Conservation (phyloP, 1,284 basidiomycete genomes). For the Ganoderma resinaceum region DNA sequence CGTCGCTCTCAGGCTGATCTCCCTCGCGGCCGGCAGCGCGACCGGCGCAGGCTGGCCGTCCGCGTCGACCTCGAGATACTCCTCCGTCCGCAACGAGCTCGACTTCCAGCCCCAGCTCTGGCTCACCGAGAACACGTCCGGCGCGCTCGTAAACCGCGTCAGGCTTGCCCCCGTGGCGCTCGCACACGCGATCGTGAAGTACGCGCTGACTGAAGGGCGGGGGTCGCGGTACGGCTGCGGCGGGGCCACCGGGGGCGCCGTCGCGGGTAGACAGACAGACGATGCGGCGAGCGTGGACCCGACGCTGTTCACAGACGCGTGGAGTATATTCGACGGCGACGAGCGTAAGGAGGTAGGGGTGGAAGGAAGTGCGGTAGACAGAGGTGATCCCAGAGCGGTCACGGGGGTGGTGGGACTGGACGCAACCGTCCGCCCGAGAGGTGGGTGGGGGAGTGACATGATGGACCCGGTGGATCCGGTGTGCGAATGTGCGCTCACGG, state of each 20-base stretch:
- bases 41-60: slow-evolving; percentile 40
- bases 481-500: slow-evolving; percentile 7
- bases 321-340: slow-evolving; percentile 19
- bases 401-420: slow-evolving; percentile 24
- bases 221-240: slow-evolving; percentile 78
- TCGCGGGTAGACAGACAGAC: slow-evolving; percentile 47
- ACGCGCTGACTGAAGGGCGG: slow-evolving; percentile 70
- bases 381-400: slow-evolving; percentile 18
- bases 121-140: slow-evolving; percentile 83
- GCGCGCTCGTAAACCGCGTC: slow-evolving; percentile 86
- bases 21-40: slow-evolving; percentile 45
- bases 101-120: slow-evolving; percentile 88
- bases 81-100: slow-evolving; percentile 66
- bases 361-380: slow-evolving; percentile 28
- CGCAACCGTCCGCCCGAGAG: slow-evolving; percentile 47
- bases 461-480: neutral
- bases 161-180: slow-evolving; percentile 83
- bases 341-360: slow-evolving; percentile 22
- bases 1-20: slow-evolving; percentile 75
- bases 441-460: slow-evolving; percentile 39
- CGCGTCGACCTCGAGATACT: slow-evolving; percentile 59
- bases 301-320: slow-evolving; percentile 18
- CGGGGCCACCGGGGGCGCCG: slow-evolving; percentile 52
- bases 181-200: slow-evolving; percentile 87
- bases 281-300: slow-evolving; percentile 8